Evolutionary conservation across 2,329 filamentous ascomycete species (phyloP).

Genomic region (Aspergillus puulaauensis): DNA sequence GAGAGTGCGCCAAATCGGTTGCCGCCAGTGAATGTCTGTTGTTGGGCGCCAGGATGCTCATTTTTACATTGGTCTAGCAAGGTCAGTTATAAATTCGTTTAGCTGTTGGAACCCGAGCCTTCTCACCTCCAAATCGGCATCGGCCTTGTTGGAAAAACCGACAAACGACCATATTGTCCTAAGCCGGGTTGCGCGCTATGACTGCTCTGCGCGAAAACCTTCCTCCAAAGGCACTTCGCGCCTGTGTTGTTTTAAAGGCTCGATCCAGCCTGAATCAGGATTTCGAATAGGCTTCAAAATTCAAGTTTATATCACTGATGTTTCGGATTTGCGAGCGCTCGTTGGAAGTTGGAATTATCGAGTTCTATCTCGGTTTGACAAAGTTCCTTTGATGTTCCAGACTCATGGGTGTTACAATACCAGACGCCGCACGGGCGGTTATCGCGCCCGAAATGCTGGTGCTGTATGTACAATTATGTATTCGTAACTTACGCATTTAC

Average conservation of each 20-base stretch:
- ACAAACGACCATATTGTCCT: constrained; percentile 52
- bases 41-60: constrained; percentile 53
- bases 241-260: neutral
- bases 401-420: constrained; percentile 15
- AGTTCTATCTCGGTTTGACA: neutral
- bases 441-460: neutral
- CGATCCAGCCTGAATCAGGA: neutral
- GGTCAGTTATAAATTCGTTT: constrained; percentile 1
- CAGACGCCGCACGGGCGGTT: constrained; percentile 5
- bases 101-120: neutral
- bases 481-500: neutral
- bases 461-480: neutral
- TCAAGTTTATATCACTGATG: neutral
- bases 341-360: neutral
- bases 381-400: neutral
- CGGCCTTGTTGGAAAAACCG: constrained; percentile 64
- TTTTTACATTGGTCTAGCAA: constrained; percentile 56
- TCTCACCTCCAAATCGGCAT: constrained; percentile 65
- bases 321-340: neutral
- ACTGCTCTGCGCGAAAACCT: neutral
- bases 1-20: constrained; percentile 61
- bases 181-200: neutral
- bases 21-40: constrained; percentile 38
- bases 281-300: neutral
- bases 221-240: neutral